These are phyloP conservation scores for Aspergillus niger DNA, from an alignment of 2,329 filamentous ascomycete genomes.

Conservation along the genomic window DNA sequence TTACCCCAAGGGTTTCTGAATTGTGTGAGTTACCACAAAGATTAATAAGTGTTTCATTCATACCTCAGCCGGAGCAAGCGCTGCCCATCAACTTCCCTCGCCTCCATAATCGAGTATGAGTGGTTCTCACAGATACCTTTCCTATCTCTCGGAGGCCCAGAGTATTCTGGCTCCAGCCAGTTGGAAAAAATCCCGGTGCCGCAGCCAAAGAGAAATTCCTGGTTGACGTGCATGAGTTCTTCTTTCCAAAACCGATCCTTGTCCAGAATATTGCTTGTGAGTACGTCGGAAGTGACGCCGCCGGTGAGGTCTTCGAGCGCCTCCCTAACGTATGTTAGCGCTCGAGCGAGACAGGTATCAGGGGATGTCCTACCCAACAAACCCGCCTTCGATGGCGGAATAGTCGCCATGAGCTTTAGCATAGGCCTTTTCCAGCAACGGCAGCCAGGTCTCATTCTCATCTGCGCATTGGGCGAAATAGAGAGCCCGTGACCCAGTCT, in stretches of 20 bases:
- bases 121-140: slow-evolving; percentile 53
- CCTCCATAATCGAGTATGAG: slow-evolving; percentile 62
- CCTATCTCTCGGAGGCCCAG: slow-evolving; percentile 39
- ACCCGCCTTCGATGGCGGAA: slow-evolving; percentile 71
- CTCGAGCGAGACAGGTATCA: neutral
- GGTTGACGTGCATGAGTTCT: slow-evolving; percentile 76
- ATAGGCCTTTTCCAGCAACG: slow-evolving; percentile 21
- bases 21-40: slow-evolving; percentile 22
- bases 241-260: slow-evolving; percentile 82
- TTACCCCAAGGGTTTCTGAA: slow-evolving; percentile 77
- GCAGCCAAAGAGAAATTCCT: slow-evolving; percentile 65
- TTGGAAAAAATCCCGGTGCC: slow-evolving; percentile 50
- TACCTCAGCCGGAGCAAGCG: slow-evolving; percentile 65
- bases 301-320: slow-evolving; percentile 61
- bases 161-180: slow-evolving; percentile 43
- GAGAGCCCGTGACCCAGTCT: slow-evolving; percentile 73
- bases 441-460: slow-evolving; percentile 22
- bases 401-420: slow-evolving; percentile 79
- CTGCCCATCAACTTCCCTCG: slow-evolving; percentile 61
- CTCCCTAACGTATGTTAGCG: slow-evolving; percentile 41
- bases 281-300: slow-evolving; percentile 51
- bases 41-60: slow-evolving; percentile 16
- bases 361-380: slow-evolving; percentile 55
- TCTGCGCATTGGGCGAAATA: slow-evolving; percentile 21
- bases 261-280: slow-evolving; percentile 55